Evolutionary conservation across 139 green algal genomes (phyloP), one percentile per base, ranked within the genome.

Genomic region (Haematococcus sp.): DNA sequence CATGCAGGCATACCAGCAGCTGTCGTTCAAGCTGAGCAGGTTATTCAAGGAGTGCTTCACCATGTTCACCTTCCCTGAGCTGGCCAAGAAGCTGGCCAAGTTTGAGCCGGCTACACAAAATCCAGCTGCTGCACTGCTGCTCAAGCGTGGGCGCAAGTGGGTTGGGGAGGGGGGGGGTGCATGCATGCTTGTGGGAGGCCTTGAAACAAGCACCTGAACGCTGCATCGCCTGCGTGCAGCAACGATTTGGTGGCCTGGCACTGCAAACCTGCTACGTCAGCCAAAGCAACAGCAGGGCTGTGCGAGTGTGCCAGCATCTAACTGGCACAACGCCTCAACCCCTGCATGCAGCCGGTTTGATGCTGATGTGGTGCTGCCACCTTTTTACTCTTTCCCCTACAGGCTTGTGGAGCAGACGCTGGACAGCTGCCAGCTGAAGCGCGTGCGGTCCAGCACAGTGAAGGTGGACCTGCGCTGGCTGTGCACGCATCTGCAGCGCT

Each of bases 371-470:
- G 7, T 49, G 11, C 11, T 49, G 40, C 7, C 11, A 49, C 11
- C 11, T 68, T 28, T 58, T 35, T 59, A 34, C 23, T 25, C 46
- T 30, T 20, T 23, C 15, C 4, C 40, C n/a, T 30, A 9, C 70
- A 89, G 86, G 54, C 81, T 94, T 15, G 88, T 86, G 11, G 88
- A 93, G 78, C 87, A 93, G 60, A 88, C 88, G 17, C 77, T 94
- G 61, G 84, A 91, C 70, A 80, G 43, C 27, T 94, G 90, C 73
- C 90, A 93, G 76, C 82, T 93, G 22, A 91, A 89, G 69, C 86
- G 89, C 23, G 74, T 88, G 25, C 76, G 77, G 28, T 73, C 80
- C 0, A 35, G 67, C 4, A 61, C 73, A 23, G 82, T 91, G 55
- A 78, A 76, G 49, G 83, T 93, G 19, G 87, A 90, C 55, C 64